These are phyloP conservation scores for Plasmodium malariae DNA, from an alignment of 169 alveolate species.

Conservation along the genomic window DNA sequence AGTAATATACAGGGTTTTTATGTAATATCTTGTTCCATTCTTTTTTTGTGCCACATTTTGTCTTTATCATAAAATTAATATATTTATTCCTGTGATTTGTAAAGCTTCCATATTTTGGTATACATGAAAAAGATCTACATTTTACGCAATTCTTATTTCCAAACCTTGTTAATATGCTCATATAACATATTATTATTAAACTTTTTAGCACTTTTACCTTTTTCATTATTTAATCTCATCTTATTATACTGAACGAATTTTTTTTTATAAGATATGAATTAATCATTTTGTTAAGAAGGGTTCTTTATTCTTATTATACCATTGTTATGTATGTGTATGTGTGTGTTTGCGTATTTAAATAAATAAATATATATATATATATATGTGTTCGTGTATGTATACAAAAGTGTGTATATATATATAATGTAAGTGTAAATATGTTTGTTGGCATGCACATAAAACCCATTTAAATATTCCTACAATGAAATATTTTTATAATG, in stretches of 20 bases:
- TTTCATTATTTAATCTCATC: conserved; percentile 9
- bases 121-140: neutral
- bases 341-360: no score
- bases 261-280: no score
- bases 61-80: conserved; percentile 3
- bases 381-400: no score
- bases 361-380: no score
- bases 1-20: conserved; percentile 5
- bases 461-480: no score
- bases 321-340: neutral
- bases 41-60: conserved; percentile 1
- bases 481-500: no score
- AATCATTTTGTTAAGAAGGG: no score
- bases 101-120: neutral
- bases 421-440: no score
- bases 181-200: neutral
- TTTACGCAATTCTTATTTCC: neutral
- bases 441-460: no score
- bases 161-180: neutral
- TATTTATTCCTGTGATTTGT: neutral
- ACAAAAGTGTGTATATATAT: no score
- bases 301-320: neutral
- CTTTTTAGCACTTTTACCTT: neutral
- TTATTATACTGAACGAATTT: no score
- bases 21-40: conserved; percentile 12